Evolutionary conservation across 208 protist species (phyloP).

Genomic region (Trypanosoma caninum): DNA sequence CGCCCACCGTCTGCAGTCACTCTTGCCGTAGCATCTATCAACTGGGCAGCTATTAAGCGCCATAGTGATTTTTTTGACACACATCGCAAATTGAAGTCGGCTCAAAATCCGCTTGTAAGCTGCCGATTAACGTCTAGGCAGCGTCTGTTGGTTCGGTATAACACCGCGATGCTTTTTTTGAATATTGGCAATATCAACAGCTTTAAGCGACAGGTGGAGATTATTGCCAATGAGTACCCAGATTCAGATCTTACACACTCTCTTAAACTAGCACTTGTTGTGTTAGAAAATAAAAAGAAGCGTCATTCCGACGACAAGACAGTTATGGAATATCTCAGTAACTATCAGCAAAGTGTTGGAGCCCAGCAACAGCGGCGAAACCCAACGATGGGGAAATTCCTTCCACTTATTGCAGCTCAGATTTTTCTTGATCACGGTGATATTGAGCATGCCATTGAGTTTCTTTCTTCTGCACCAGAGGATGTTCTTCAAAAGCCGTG

Average conservation of each 20-base stretch:
- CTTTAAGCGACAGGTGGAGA: constrained; percentile 58
- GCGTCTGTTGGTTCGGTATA: constrained; percentile 75
- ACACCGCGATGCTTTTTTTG: constrained; percentile 79
- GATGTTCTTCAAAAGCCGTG: constrained; percentile 34
- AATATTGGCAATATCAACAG: constrained; percentile 45
- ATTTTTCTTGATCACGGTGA: constrained; percentile 77
- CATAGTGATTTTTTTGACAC: constrained; percentile 75
- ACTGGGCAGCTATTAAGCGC: constrained; percentile 61
- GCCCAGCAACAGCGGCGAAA: constrained; percentile 5
- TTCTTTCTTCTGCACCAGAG: constrained; percentile 35
- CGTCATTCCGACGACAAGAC: constrained; percentile 30
- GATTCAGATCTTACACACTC: constrained; percentile 64
- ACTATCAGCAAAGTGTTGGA: constrained; percentile 19
- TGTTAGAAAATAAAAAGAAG: constrained; percentile 59
- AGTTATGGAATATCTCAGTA: constrained; percentile 23
- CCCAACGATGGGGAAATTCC: constrained; percentile 12
- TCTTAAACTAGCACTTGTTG: constrained; percentile 54
- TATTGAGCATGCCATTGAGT: constrained; percentile 40
- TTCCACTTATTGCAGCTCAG: constrained; percentile 60
- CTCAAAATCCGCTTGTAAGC: constrained; percentile 52
- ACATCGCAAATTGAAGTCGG: constrained; percentile 55
- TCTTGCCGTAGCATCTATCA: constrained; percentile 63
- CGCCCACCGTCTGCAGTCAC: constrained; percentile 62
- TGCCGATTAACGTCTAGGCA: constrained; percentile 63
- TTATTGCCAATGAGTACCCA: constrained; percentile 55